Percentiles rank a stretch among this genome's conserved stretches.
These are phyloP conservation scores for Fusarium sp. DNA, from an alignment of 2,329 filamentous ascomycete genomes.

Conservation along the genomic window DNA sequence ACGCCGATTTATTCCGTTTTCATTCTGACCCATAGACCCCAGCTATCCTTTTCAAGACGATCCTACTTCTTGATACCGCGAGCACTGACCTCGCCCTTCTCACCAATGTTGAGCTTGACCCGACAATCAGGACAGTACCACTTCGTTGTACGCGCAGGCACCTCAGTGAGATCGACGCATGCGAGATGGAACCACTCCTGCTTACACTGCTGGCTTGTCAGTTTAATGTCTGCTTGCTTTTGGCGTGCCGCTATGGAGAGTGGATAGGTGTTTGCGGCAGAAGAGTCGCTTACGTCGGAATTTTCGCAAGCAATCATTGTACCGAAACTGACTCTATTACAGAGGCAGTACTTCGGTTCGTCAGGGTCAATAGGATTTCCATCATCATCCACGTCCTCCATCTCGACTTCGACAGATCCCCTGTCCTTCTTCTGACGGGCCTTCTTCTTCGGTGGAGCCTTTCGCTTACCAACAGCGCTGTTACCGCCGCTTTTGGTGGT, in stretches of 20 bases:
- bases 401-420: conserved; percentile 59
- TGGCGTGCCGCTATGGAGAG: conserved; percentile 12
- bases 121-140: conserved; percentile 89
- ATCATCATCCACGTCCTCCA: conserved; percentile 75
- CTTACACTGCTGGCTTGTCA: conserved; percentile 72
- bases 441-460: conserved; percentile 77
- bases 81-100: conserved; percentile 73
- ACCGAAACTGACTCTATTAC: conserved; percentile 83
- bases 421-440: conserved; percentile 64
- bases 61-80: conserved; percentile 64
- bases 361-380: conserved; percentile 79
- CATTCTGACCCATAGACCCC: conserved; percentile 11
- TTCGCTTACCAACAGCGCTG: conserved; percentile 78
- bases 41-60: conserved; percentile 2
- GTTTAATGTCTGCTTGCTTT: conserved; percentile 27
- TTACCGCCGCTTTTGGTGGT: conserved; percentile 71
- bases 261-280: conserved; percentile 11
- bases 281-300: conserved; percentile 70
- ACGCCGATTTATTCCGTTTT: not conserved
- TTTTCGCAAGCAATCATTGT: conserved; percentile 89
- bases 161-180: conserved; percentile 77
- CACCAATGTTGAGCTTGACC: conserved; percentile 71
- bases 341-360: conserved; percentile 82
- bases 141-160: conserved; percentile 79
- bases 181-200: conserved; percentile 88